phyloP scores from a whole-genome alignment of 495 filamentous ascomycete genomes.

The Aspergillus sclerotioniger region DNA sequence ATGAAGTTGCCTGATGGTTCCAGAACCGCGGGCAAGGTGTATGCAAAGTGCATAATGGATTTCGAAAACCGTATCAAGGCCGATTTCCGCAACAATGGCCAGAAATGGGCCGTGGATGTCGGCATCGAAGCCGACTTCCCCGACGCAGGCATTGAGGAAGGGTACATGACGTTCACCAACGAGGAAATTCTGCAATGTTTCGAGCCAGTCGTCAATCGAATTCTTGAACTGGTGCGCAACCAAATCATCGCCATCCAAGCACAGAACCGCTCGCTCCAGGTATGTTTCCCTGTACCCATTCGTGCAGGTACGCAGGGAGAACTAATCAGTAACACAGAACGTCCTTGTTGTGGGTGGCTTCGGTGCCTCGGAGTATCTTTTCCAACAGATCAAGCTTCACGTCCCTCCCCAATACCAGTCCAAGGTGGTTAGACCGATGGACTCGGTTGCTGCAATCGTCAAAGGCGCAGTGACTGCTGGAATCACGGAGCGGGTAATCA shows the following conservation, averaged over 20 bases:
- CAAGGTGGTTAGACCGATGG: constrained; percentile 82
- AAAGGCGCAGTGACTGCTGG: constrained; percentile 83
- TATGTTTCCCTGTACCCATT: constrained; percentile 31
- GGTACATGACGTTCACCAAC: constrained; percentile 81
- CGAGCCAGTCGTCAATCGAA: constrained; percentile 75
- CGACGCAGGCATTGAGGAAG: constrained; percentile 75
- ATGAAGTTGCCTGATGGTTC: constrained; percentile 83
- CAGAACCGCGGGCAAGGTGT: constrained; percentile 72
- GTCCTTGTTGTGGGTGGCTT: constrained; percentile 78
- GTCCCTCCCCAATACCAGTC: constrained; percentile 76
- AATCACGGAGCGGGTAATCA: constrained; percentile 95
- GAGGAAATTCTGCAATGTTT: constrained; percentile 82
- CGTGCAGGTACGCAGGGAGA: not conserved
- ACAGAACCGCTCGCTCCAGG: constrained; percentile 69
- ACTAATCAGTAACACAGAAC: constrained; percentile 48
- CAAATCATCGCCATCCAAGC: constrained; percentile 82
- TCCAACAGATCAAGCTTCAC: constrained; percentile 79
- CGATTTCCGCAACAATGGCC: constrained; percentile 78
- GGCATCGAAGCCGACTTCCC: constrained; percentile 78
- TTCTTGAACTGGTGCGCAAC: constrained; percentile 73
- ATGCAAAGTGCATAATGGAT: constrained; percentile 83
- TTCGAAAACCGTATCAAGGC: constrained; percentile 83
- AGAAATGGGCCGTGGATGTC: constrained; percentile 82
- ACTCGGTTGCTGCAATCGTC: constrained; percentile 77
- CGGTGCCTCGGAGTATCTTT: constrained; percentile 78